These are phyloP conservation scores for Skeletonema costatum DNA, from an alignment of 108 stramenopile genomes.

Conservation along the genomic window DNA sequence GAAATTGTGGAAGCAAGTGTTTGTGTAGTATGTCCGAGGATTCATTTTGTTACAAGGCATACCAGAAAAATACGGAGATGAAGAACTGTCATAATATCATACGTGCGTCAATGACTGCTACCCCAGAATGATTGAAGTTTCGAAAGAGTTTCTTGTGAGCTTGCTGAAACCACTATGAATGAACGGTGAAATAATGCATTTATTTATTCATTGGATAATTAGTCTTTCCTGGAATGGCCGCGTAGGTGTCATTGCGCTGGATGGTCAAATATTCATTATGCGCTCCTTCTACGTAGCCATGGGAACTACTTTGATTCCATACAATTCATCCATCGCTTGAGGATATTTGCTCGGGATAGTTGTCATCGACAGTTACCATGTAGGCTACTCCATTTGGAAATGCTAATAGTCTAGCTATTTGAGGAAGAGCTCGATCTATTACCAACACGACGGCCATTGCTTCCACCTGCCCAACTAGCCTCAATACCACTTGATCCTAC, in stretches of 20 bases:
- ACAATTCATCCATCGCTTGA: constrained; percentile 24
- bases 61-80: constrained; percentile 41
- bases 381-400: constrained; percentile 75
- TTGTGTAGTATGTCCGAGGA: constrained; percentile 32
- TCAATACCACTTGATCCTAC: constrained; percentile 82
- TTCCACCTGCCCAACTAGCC: constrained; percentile 92
- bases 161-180: constrained; percentile 25
- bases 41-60: constrained; percentile 49
- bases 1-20: constrained; percentile 13
- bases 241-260: constrained; percentile 66
- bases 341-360: constrained; percentile 73
- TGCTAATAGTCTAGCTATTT: constrained; percentile 68
- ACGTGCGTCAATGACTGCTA: constrained; percentile 58
- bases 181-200: neutral
- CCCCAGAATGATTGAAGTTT: constrained; percentile 47
- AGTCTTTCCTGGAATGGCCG: constrained; percentile 9
- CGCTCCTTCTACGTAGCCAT: constrained; percentile 70
- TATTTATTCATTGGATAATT: neutral
- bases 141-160: constrained; percentile 39
- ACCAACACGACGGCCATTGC: constrained; percentile 79
- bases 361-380: constrained; percentile 89
- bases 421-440: constrained; percentile 79
- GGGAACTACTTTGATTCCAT: constrained; percentile 65
- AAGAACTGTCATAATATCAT: constrained; percentile 45
- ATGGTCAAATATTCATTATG: constrained; percentile 85